phyloP scores from a whole-genome alignment of 2,329 filamentous ascomycete genomes.

The Zopfia rhizophila region DNA sequence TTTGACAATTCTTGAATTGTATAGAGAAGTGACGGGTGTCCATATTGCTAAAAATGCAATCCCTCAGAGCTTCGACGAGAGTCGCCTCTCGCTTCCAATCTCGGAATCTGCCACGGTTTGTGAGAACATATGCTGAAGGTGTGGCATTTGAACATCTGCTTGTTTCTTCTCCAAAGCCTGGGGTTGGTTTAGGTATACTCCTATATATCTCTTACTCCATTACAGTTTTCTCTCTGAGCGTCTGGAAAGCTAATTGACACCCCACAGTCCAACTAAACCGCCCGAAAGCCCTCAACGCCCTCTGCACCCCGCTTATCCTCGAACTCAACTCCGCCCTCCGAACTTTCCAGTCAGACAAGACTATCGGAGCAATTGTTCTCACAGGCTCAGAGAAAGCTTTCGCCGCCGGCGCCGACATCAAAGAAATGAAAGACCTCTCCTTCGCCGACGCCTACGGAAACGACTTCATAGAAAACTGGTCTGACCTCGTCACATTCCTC shows the following conservation, averaged over 20 bases:
- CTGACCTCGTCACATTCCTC: slow-evolving; percentile 80
- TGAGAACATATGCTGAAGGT: slow-evolving; percentile 62
- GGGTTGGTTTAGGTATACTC: slow-evolving; percentile 82
- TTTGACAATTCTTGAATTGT: slow-evolving; percentile 11
- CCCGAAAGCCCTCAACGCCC: slow-evolving; percentile 93
- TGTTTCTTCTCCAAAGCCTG: slow-evolving; percentile 83
- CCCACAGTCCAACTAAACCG: slow-evolving; percentile 86
- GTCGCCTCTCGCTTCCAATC: slow-evolving; percentile 68
- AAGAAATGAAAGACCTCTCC: slow-evolving; percentile 94
- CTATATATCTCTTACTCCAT: background rate
- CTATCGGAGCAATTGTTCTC: slow-evolving; percentile 65
- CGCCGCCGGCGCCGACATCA: slow-evolving; percentile 90
- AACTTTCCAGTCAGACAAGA: slow-evolving; percentile 43
- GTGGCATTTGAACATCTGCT: slow-evolving; percentile 80
- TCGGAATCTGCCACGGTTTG: slow-evolving; percentile 66
- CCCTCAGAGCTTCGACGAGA: slow-evolving; percentile 69
- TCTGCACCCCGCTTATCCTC: slow-evolving; percentile 87
- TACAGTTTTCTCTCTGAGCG: background rate
- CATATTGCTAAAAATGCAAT: slow-evolving; percentile 51
- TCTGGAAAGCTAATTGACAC: background rate
- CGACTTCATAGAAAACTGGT: slow-evolving; percentile 97
- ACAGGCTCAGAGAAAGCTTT: slow-evolving; percentile 89
- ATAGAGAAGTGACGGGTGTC: slow-evolving; percentile 5
- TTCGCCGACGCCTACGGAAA: slow-evolving; percentile 88
- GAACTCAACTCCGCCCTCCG: slow-evolving; percentile 70